A percentile compares a stretch with the other conserved stretches of the same genome.
These are phyloP conservation scores for Leptographium radiaticola DNA, from an alignment of 2,329 filamentous ascomycete genomes.

Conservation along the genomic window DNA sequence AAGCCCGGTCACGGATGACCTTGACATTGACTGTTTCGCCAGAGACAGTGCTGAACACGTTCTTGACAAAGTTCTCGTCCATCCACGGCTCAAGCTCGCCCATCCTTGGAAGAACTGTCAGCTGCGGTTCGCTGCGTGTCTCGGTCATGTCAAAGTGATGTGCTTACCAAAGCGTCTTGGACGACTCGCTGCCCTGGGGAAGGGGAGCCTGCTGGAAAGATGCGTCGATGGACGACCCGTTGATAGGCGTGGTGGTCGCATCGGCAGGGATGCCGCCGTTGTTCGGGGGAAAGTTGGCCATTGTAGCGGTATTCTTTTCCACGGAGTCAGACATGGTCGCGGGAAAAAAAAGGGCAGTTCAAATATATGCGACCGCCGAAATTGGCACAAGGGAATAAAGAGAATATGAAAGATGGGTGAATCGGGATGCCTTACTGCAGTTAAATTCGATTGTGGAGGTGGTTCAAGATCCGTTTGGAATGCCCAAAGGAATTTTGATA, in stretches of 20 bases:
- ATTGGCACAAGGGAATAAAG: too few relatives aligned
- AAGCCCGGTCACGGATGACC: conserved; percentile 99
- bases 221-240: conserved; percentile 15
- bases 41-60: conserved; percentile 76
- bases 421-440: background rate
- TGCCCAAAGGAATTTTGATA: background rate
- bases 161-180: conserved; percentile 45
- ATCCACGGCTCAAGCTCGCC: conserved; percentile 98
- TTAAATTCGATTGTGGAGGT: background rate
- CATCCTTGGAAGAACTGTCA: conserved; percentile 55
- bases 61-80: conserved; percentile 97
- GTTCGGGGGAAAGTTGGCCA: conserved; percentile 12
- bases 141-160: background rate
- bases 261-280: conserved; percentile 11
- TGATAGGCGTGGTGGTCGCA: conserved; percentile 15
- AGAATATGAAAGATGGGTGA: background rate
- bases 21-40: conserved; percentile 95
- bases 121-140: background rate
- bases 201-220: conserved; percentile 13
- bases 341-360: background rate
- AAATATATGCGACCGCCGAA: too few relatives aligned
- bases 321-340: background rate
- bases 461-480: background rate
- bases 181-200: conserved; percentile 26
- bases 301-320: conserved; percentile 2